Conservation (phyloP, 345 rosid species). For the Erodium maritimum region DNA sequence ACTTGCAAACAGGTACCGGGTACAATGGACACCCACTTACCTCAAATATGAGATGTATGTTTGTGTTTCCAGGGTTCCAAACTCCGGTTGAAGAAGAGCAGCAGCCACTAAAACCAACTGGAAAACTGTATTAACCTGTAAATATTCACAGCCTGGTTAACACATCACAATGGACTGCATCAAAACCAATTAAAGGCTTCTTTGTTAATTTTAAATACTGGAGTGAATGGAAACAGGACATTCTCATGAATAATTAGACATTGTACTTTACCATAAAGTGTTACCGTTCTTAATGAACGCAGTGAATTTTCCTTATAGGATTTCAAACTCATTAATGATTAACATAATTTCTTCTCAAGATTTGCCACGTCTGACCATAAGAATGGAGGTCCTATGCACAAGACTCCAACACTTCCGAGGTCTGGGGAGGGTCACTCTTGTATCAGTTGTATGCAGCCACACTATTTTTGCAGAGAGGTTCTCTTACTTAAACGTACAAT, state of each 20-base stretch:
- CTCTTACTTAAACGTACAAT: background rate
- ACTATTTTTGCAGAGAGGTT: no score
- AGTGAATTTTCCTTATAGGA: no score
- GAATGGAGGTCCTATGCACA: no score
- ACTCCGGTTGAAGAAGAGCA: conserved; percentile 86
- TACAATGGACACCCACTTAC: conserved; percentile 18
- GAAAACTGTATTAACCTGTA: conserved; percentile 88
- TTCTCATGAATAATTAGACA: background rate
- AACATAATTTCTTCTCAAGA: no score
- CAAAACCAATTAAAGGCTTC: background rate
- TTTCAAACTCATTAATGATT: no score
- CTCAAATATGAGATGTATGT: conserved; percentile 64
- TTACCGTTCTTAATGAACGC: no score
- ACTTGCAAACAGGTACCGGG: background rate
- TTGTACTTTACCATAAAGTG: no score
- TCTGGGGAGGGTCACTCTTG: no score
- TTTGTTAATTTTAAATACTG: background rate
- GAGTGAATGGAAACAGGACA: no score
- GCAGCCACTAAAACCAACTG: conserved; percentile 76
- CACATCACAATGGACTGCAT: background rate
- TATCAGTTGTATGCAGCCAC: no score
- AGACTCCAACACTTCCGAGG: no score
- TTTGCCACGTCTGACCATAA: no score
- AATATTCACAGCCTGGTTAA: background rate
- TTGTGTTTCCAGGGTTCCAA: conserved; percentile 55